Base-by-base conservation (phyloP, 345 rosid genomes). In the Salix udensis region DNA sequence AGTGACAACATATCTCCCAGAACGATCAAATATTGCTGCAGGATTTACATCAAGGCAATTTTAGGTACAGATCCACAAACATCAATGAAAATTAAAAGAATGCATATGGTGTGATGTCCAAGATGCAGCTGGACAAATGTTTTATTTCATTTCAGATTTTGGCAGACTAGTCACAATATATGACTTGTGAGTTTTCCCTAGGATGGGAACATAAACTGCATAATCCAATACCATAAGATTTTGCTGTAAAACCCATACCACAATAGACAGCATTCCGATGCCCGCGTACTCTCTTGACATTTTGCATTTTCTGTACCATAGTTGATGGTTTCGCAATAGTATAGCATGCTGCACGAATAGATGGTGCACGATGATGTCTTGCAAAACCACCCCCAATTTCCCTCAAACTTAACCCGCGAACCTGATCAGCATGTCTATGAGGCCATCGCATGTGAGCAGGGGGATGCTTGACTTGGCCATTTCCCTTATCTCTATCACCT, bases 321-420 rank as follows among this genome's bases (percentile, higher is more conserved):
- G 93, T 85, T 71, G 93, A 87, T 76, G 99, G 99, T 76, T 96
- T 94, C 71, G 93, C 97, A 90, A 96, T 91, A 76, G 87, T 88
- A 84, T 92, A 94, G 80, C 97, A 92, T 78, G 99, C 91, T n/a
- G 97, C 96, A 65, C 91, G 97, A 82, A 89, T 80, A 66, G 98
- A 90, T 72, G 99, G 99, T 62, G 98, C 90, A 65, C 98, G 98
- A 78, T 92, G 97, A 82, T 96, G 98, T 77, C 93, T 91, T 50
- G 91, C 72, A 82, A 94, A 96, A 82, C 99, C 99, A 87, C 99
- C 99, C 68, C 99, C 98, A 73, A 94, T 89, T 88, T 96, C 99
- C 80, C 99, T 90, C 85, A 96, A 88, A 78, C 88, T 81, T 71
- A 96, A 77, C 79, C 94, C 99, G 79, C 85, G 94, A 79, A 92